These are phyloP conservation scores for Leccinum imitatum DNA, from an alignment of 768 basidiomycete species.

Conservation along the genomic window DNA sequence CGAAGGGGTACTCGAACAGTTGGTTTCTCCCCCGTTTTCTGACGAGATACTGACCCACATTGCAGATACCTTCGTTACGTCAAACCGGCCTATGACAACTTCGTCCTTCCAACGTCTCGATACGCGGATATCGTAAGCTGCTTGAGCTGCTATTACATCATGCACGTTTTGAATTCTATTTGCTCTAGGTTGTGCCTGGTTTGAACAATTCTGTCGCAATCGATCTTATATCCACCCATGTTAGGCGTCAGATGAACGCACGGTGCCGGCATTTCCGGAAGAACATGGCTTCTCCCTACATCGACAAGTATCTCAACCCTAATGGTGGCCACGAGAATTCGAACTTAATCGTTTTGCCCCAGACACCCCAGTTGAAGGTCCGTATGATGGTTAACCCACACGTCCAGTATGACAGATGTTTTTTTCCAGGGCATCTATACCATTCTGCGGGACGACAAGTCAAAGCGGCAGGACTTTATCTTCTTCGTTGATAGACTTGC, in stretches of 20 bases:
- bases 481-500: conserved; percentile 89
- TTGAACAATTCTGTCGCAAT: conserved; percentile 87
- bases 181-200: conserved; percentile 90
- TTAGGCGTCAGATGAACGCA: conserved; percentile 79
- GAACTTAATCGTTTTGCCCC: conserved; percentile 65
- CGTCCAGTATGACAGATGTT: background rate
- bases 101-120: conserved; percentile 83
- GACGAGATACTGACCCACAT: conserved; percentile 4
- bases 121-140: conserved; percentile 81
- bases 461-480: conserved; percentile 82
- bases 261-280: conserved; percentile 72
- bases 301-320: conserved; percentile 35
- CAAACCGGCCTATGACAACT: conserved; percentile 93
- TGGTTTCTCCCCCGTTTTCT: conserved; percentile 19
- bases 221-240: conserved; percentile 89
- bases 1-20: conserved; percentile 89
- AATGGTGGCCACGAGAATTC: conserved; percentile 44
- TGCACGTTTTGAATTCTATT: background rate
- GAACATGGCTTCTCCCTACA: conserved; percentile 58
- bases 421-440: conserved; percentile 83
- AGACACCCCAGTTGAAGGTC: conserved; percentile 81
- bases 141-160: background rate
- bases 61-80: conserved; percentile 90
- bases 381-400: conserved; percentile 7
- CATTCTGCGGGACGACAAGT: conserved; percentile 70